Base-by-base conservation (phyloP, 2,329 filamentous ascomycete genomes). In the Botryotinia convoluta region DNA sequence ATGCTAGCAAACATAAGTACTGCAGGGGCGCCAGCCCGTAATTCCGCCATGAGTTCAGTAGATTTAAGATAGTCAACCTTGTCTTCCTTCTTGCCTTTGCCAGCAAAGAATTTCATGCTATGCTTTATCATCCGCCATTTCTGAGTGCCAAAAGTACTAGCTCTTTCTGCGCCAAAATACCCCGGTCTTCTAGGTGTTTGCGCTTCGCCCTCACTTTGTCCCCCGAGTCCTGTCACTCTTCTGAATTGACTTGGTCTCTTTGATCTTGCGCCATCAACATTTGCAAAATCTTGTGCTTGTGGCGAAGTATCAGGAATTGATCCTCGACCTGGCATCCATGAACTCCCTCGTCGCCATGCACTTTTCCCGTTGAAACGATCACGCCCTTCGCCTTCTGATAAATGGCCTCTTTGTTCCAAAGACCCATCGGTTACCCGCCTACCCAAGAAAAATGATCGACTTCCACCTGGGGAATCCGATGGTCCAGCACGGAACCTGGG, bases 61-160 rank as follows among this genome's bases (percentile, higher is more conserved):
- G 95, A 98, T 82, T 98, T 99, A 80, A 93, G 91, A 80, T 96
- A 94, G 81, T 99, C 96, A 74, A 98, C 92, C 62, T 92, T 92
- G 72, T 88, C 87, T 74, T 98, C 94, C 71, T 93, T 92, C 81
- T 93, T 97, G 82, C 92, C 93, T 78, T 93, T 90, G 75, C 93
- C 90, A 9, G 51, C 51, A 74, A 97, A 86, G 73, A 91, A 84
- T 81, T 93, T 95, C 65, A 98, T 83, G 0, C 94, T 95, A 77
- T 93, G 93, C 84, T 98, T 98, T 79, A 99, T 89, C 80, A 97
- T 93, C 76, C 91, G 91, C 96, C 96, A 99, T 84, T 93, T 94
- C 79, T 95, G 92, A 29, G 90, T 94, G 79, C 89, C 89, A 79
- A 92, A 90, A 26, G 91, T 94, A 3, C 91, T 89, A 37, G 92